Evolutionary conservation across 2,329 filamentous ascomycete genomes (phyloP), one percentile per base, ranked within the genome.

Genomic region (Penicillium crustosum): DNA sequence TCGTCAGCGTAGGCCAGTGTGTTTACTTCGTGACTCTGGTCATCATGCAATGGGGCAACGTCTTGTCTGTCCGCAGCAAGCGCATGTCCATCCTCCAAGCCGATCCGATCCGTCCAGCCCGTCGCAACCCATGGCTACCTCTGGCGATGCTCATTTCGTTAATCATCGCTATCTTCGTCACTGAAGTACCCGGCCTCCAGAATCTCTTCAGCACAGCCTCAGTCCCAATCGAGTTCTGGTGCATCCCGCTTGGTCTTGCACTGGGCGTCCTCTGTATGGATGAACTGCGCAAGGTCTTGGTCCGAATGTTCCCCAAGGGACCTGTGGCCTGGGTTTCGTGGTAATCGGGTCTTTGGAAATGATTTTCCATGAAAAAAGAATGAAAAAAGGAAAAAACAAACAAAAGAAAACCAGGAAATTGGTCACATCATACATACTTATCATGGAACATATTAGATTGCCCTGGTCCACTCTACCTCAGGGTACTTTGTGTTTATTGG

Each of bases 1-100:
- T 83, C 72, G 83, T 82, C 69, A 75, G 73, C 53, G 75, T 75
- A 0, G 81, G 79, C 3, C 81, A 83, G 62, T 75, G 78, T 43
- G 78, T 84, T 6, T 84, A 84, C 68, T 84, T 84, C 55, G 79
- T 84, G 12, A 81, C 78, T 0, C 72, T 84, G 1, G 81, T 84
- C 0, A 77, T 83, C 38, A 71, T 84, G 38, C 82, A 84, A 57
- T 82, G 80, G 77, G 81, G 81, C 2, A 83, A 83, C 59, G 78
- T 84, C 38, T 70, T 83, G 8, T 72, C 70, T 0, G 77, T 83
- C 6, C 78, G 82, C 48, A 84, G 81, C 61, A 81, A 82, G 36
- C 75, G 80, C 2, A 68, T 83, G 52, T 82, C 79, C 42, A 78
- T 84, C 38, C 62, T 84, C 27, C 80, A 83, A 61, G 80, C 81